Evolutionary conservation across 2,329 filamentous ascomycete species (phyloP).

Genomic region (Rhynchosporium secalis): DNA sequence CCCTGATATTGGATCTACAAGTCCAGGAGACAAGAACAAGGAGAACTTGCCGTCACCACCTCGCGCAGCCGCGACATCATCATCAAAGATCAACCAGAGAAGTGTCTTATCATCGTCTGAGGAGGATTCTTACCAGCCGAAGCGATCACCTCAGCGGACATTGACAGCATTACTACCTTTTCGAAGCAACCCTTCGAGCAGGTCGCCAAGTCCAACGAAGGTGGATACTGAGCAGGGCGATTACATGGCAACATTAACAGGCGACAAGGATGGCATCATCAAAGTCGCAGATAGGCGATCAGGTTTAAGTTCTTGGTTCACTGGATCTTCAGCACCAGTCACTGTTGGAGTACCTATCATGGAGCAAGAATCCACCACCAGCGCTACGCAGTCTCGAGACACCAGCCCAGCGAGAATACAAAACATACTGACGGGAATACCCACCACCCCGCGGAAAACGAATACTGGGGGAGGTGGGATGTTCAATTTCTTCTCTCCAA

Average conservation of each 20-base stretch:
- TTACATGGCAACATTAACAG: slow-evolving; percentile 37
- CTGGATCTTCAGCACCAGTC: slow-evolving; percentile 33
- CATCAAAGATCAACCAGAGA: slow-evolving; percentile 16
- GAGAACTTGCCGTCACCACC: slow-evolving; percentile 18
- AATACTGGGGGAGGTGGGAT: slow-evolving; percentile 10
- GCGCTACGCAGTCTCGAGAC: slow-evolving; percentile 14
- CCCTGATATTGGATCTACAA: slow-evolving; percentile 23
- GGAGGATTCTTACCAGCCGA: slow-evolving; percentile 24
- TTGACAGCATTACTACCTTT: slow-evolving; percentile 33
- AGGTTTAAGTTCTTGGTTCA: slow-evolving; percentile 36
- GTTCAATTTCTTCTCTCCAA: slow-evolving; percentile 32
- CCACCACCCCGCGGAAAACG: slow-evolving; percentile 23
- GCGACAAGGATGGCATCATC: slow-evolving; percentile 33
- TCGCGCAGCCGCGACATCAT: slow-evolving; percentile 19
- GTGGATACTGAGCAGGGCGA: slow-evolving; percentile 17
- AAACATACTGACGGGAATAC: slow-evolving; percentile 28
- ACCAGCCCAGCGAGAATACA: slow-evolving; percentile 26
- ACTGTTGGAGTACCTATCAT: slow-evolving; percentile 29
- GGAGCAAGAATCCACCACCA: slow-evolving; percentile 21
- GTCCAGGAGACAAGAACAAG: slow-evolving; percentile 15
- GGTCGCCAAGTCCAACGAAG: slow-evolving; percentile 17
- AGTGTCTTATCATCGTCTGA: slow-evolving; percentile 21
- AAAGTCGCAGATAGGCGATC: slow-evolving; percentile 34
- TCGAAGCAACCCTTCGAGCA: slow-evolving; percentile 25
- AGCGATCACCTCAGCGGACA: slow-evolving; percentile 31